Evolutionary conservation across 345 rosid genomes (phyloP).

Genomic region (Arabidopsis thaliana): DNA sequence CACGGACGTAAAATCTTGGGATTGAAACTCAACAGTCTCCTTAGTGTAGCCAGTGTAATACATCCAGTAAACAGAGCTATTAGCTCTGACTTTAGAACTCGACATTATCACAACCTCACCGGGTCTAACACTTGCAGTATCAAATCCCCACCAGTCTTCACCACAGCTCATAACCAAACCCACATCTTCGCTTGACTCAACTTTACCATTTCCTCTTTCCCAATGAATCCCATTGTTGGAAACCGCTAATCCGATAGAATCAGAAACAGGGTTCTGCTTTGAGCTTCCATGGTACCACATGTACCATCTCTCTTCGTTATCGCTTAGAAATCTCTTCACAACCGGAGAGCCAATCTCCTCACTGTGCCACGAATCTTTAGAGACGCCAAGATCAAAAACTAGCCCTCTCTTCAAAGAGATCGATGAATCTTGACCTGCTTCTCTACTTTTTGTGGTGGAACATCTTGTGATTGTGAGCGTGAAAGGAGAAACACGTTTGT

Average conservation of each 20-base stretch:
- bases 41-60: constrained; percentile 69
- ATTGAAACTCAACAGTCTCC: constrained; percentile 51
- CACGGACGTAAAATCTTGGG: constrained; percentile 38
- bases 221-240: constrained; percentile 85
- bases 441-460: constrained; percentile 50
- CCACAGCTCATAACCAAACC: constrained; percentile 73
- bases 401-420: constrained; percentile 49
- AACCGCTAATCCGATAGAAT: constrained; percentile 70
- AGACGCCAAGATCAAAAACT: constrained; percentile 63
- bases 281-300: constrained; percentile 89
- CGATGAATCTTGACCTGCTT: constrained; percentile 42
- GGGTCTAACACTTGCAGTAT: constrained; percentile 67
- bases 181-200: constrained; percentile 62
- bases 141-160: constrained; percentile 88
- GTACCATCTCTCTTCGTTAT: constrained; percentile 86
- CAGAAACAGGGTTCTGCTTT: constrained; percentile 45
- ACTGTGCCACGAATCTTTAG: constrained; percentile 65
- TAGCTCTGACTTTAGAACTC: constrained; percentile 59
- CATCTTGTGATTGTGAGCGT: constrained; percentile 55
- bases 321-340: constrained; percentile 78
- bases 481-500: constrained; percentile 30
- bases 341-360: constrained; percentile 83
- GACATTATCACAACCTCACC: constrained; percentile 80
- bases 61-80: constrained; percentile 81
- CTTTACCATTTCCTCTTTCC: constrained; percentile 66